These are phyloP conservation scores for Paxillus ammoniavirescens DNA, from an alignment of 768 basidiomycete species.

Conservation along the genomic window DNA sequence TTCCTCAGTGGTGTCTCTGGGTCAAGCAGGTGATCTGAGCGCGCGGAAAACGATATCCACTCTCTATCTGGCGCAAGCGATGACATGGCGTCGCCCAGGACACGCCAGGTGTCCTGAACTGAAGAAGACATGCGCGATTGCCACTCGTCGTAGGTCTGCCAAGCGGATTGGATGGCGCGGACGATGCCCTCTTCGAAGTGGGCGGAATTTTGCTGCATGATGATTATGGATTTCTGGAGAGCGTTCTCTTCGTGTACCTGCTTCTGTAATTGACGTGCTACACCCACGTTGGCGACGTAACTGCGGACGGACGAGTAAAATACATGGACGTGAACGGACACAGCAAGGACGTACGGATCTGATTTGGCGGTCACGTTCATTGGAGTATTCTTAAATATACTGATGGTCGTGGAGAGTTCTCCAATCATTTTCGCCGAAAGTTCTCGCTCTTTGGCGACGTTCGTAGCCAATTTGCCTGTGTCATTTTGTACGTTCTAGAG, in stretches of 20 bases:
- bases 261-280: conserved; percentile 77
- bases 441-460: conserved; percentile 89
- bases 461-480: conserved; percentile 87
- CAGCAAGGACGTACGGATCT: conserved; percentile 9
- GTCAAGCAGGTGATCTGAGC: conserved; percentile 92
- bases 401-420: conserved; percentile 83
- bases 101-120: conserved; percentile 73
- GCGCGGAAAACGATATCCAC: conserved; percentile 94
- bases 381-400: conserved; percentile 94
- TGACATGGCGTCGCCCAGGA: conserved; percentile 71
- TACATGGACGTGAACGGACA: neutral
- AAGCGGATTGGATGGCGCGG: conserved; percentile 91
- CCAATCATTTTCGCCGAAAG: conserved; percentile 81
- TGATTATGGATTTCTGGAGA: conserved; percentile 94
- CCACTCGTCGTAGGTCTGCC: conserved; percentile 97
- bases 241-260: conserved; percentile 98
- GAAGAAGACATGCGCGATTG: conserved; percentile 72
- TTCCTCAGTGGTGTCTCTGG: conserved; percentile 94
- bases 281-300: conserved; percentile 68
- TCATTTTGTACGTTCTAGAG: conserved; percentile 88
- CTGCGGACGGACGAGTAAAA: conserved; percentile 29
- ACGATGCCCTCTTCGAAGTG: conserved; percentile 98
- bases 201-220: conserved; percentile 97
- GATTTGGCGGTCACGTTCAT: conserved; percentile 68
- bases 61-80: conserved; percentile 83